Percentiles rank a stretch among this genome's conserved stretches.
phyloP scores from a whole-genome alignment of 805 yeast species.

The Kregervanrija delftensis region DNA sequence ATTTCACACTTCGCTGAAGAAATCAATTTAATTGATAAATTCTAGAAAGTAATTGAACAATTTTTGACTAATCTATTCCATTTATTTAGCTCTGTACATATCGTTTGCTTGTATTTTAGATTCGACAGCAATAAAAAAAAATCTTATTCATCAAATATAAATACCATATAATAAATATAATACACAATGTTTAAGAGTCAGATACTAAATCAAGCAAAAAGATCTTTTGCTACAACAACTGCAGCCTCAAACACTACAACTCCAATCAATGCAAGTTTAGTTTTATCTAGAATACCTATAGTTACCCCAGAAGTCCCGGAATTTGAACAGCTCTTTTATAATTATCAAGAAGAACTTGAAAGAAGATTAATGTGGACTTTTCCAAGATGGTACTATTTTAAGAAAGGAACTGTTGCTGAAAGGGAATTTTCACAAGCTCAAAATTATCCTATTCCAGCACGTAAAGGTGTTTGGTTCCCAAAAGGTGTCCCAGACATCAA shows the following conservation, averaged over 20 bases:
- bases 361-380: slow-evolving; percentile 95
- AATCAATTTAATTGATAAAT: too few species aligned
- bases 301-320: slow-evolving; percentile 69
- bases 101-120: too few species aligned
- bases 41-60: too few species aligned
- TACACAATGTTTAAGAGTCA: slow-evolving; percentile 3
- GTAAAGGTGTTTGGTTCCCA: slow-evolving; percentile 72
- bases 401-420: slow-evolving; percentile 83
- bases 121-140: too few species aligned
- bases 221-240: slow-evolving; percentile 10
- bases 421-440: slow-evolving; percentile 72
- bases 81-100: too few species aligned
- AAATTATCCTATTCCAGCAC: slow-evolving; percentile 63
- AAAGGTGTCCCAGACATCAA: slow-evolving; percentile 81
- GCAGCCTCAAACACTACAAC: background rate
- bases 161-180: background rate
- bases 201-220: slow-evolving; percentile 6
- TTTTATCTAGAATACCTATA: slow-evolving; percentile 77
- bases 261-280: slow-evolving; percentile 37
- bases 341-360: slow-evolving; percentile 81
- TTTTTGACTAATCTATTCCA: too few species aligned
- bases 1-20: too few species aligned
- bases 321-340: slow-evolving; percentile 69
- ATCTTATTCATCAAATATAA: too few species aligned
- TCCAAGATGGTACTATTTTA: slow-evolving; percentile 88